Evolutionary conservation across 331 rosid species (phyloP), one percentile per base, ranked within the genome.

Genomic region (Rhamnella rubrinervis): DNA sequence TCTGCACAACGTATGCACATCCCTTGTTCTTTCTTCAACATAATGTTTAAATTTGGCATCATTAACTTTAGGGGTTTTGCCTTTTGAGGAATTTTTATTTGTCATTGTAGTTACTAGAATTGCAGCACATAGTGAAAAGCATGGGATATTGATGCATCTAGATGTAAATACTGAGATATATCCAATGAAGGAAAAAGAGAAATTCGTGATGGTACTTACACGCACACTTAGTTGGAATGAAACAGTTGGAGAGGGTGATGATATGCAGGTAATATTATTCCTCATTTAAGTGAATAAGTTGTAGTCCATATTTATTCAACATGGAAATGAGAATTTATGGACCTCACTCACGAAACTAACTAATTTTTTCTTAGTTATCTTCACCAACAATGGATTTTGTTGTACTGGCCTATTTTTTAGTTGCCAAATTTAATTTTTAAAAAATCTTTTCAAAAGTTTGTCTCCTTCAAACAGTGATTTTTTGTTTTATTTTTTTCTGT

Each of bases 131-230:
- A 85, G 98, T 67, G 95, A 93, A 88, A 93, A 88, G 80, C 66
- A 68, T 67, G 89, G 74, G 71, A 88, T 84, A 82, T 8, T 68
- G 73, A 74, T 90, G 85, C 89, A 70, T 59, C 83, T 90, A 26
- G 97, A 93, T 71, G 86, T 90, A 63, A 87, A 90, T 74, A 82
- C 96, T 0, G 95, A 93, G 81, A 83, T 93, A 71, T 93, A 90
- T 83, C 96, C 96, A 7, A 75, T 90, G 71, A 78, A 62, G 8
- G 70, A 74, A 78, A 79, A 78, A 20, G 97, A 93, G 23, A 86
- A 77, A 61, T 85, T 88, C 70, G 63, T 88, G 79, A 79, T 93
- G 96, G 91, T 83, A 28, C 46, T 90, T 70, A 77, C 98, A 67
- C 93, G 96, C 26, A 79, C 96, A 5, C 87, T 90, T 39, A 80